phyloP scores from a whole-genome alignment of 2,329 filamentous ascomycete species.

The Cercospora berteroae region DNA sequence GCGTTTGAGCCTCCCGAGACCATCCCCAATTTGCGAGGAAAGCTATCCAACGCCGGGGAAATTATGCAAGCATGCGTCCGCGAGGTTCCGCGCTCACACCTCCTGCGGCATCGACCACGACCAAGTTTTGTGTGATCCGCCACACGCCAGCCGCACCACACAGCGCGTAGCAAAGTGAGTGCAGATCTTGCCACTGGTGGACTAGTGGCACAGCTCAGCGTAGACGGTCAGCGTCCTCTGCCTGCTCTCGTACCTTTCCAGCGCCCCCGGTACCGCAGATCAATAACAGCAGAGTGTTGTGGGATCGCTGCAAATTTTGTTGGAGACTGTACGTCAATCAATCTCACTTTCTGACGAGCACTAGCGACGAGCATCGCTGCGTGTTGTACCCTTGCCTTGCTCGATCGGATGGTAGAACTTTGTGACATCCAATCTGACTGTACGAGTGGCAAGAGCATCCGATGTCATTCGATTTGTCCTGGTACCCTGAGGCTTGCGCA shows the following conservation, averaged over 20 bases:
- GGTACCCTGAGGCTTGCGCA: not conserved
- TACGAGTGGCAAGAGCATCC: not conserved
- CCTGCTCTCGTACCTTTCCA: not conserved
- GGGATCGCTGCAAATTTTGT: slow-evolving; percentile 1
- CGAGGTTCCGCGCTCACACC: not conserved
- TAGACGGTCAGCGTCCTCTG: not conserved
- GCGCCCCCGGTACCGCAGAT: not conserved
- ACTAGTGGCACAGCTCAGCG: slow-evolving; percentile 1
- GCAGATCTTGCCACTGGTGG: slow-evolving; percentile 3
- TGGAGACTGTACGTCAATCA: not conserved
- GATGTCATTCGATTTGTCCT: not conserved
- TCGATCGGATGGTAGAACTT: not conserved
- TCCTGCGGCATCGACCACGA: not conserved
- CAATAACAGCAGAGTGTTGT: slow-evolving; percentile 1
- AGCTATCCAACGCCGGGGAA: slow-evolving; percentile 12
- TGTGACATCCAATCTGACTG: slow-evolving; percentile 1
- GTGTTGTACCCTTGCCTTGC: not conserved
- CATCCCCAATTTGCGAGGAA: slow-evolving; percentile 13
- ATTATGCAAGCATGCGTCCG: slow-evolving; percentile 14
- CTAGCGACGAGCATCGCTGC: not conserved
- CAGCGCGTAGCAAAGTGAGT: not conserved
- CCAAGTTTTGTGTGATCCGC: slow-evolving; percentile 4
- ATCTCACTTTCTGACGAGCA: not conserved
- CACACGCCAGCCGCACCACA: not conserved
- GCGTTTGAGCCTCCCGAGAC: slow-evolving; percentile 5